Percentiles rank a stretch among this genome's conserved stretches.
Conservation (phyloP, 2,329 filamentous ascomycete species). For the Pseudocercospora fijiensis region DNA sequence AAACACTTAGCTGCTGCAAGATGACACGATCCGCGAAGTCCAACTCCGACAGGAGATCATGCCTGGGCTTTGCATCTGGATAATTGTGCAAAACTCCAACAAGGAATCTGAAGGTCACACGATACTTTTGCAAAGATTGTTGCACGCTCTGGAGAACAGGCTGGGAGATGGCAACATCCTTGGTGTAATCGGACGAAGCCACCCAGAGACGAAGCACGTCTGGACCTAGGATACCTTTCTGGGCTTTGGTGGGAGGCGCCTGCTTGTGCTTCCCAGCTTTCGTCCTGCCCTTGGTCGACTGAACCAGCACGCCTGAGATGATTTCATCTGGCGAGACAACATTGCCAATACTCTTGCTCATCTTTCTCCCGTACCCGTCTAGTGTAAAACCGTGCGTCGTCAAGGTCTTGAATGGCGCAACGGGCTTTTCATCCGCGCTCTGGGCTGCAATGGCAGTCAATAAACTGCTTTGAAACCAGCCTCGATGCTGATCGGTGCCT, state of each 20-base stretch:
- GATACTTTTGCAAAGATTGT: conserved; percentile 76
- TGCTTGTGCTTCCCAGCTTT: conserved; percentile 44
- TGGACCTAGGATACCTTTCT: conserved; percentile 60
- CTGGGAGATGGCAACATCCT: conserved; percentile 79
- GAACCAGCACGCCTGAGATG: conserved; percentile 77
- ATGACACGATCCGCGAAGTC: conserved; percentile 66
- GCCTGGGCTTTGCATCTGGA: conserved; percentile 30
- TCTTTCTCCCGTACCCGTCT: conserved; percentile 87
- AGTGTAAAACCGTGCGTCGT: conserved; percentile 95
- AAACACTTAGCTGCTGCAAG: conserved; percentile 67
- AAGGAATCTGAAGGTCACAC: conserved; percentile 86
- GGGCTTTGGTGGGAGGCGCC: conserved; percentile 30
- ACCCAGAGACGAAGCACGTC: conserved; percentile 90
- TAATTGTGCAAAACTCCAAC: conserved; percentile 62
- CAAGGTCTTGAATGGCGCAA: conserved; percentile 80
- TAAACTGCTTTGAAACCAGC: conserved; percentile 97
- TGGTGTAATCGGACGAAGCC: conserved; percentile 86
- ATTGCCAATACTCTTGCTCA: conserved; percentile 97
- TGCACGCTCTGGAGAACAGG: conserved; percentile 75
- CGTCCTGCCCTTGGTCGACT: conserved; percentile 50
- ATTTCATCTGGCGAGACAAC: conserved; percentile 77
- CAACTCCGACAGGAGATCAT: conserved; percentile 18
- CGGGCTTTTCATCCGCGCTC: conserved; percentile 40
- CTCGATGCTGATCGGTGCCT: conserved; percentile 91
- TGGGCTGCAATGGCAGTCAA: conserved; percentile 76